phyloP scores from a whole-genome alignment of 2,329 filamentous ascomycete species.

The Zopfia rhizophila region DNA sequence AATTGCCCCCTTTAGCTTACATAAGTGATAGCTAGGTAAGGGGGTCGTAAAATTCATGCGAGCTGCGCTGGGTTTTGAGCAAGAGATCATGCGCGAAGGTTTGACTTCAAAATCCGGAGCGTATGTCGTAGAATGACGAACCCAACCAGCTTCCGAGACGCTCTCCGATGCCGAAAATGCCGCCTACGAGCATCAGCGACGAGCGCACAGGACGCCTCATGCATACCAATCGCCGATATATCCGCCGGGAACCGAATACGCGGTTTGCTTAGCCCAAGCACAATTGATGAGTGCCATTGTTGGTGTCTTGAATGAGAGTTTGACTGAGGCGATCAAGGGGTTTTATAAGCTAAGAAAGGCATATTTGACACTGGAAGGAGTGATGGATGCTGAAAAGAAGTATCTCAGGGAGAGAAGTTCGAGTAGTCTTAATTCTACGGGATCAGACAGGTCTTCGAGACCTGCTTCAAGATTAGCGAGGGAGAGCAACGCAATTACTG shows the following conservation, averaged over 20 bases:
- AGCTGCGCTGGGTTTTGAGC: conserved; percentile 90
- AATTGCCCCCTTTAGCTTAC: conserved; percentile 27
- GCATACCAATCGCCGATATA: conserved; percentile 73
- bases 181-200: conserved; percentile 79
- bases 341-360: conserved; percentile 95
- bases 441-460: conserved; percentile 32
- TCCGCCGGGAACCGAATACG: conserved; percentile 85
- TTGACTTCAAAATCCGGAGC: conserved; percentile 23
- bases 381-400: conserved; percentile 78
- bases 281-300: conserved; percentile 92
- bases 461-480: conserved; percentile 33
- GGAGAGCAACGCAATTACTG: conserved; percentile 19
- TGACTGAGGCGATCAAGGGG: conserved; percentile 89
- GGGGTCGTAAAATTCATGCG: conserved; percentile 86
- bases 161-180: conserved; percentile 80
- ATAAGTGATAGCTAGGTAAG: conserved; percentile 70
- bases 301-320: conserved; percentile 87
- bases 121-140: conserved; percentile 29
- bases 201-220: conserved; percentile 72
- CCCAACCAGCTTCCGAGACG: conserved; percentile 69
- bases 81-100: conserved; percentile 85
- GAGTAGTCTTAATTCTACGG: conserved; percentile 39
- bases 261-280: conserved; percentile 83
- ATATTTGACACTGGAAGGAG: conserved; percentile 81
- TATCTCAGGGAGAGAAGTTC: conserved; percentile 57